Conservation (phyloP, 495 filamentous ascomycete species). For the Xeromyces bisporus region DNA sequence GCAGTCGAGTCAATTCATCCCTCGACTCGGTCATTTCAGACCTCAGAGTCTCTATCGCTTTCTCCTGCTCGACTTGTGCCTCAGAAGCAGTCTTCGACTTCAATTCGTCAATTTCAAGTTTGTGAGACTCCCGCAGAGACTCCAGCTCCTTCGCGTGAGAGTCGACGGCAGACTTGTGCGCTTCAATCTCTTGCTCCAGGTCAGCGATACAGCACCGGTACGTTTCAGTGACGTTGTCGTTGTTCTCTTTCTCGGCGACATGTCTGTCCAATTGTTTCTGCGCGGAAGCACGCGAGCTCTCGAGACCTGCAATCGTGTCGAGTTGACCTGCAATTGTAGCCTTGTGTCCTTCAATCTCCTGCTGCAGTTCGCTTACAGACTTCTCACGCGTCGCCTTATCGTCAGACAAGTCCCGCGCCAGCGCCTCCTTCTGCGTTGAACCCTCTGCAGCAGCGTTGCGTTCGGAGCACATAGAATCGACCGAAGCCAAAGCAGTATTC, state of each 20-base stretch:
- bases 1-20: constrained; percentile 38
- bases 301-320: constrained; percentile 45
- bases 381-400: constrained; percentile 45
- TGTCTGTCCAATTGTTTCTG: constrained; percentile 37
- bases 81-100: constrained; percentile 22
- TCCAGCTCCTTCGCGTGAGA: constrained; percentile 37
- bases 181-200: constrained; percentile 39
- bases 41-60: constrained; percentile 43
- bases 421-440: constrained; percentile 28
- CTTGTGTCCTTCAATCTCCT: constrained; percentile 67
- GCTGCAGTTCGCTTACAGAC: constrained; percentile 47
- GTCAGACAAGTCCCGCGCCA: constrained; percentile 28
- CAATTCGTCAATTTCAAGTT: constrained; percentile 32
- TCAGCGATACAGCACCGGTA: constrained; percentile 37
- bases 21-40: constrained; percentile 53
- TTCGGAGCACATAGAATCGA: constrained; percentile 33
- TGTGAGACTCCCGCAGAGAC: constrained; percentile 36
- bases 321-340: constrained; percentile 45
- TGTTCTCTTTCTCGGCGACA: constrained; percentile 14
- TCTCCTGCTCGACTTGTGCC: constrained; percentile 37
- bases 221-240: constrained; percentile 23
- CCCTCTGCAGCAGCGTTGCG: constrained; percentile 13
- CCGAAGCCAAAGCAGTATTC: constrained; percentile 33
- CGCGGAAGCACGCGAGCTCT: constrained; percentile 43
- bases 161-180: constrained; percentile 35